Percentiles rank a stretch among this genome's conserved stretches.
phyloP scores from a whole-genome alignment of 1,284 basidiomycete genomes.

The Rhodotorula glutinis region DNA sequence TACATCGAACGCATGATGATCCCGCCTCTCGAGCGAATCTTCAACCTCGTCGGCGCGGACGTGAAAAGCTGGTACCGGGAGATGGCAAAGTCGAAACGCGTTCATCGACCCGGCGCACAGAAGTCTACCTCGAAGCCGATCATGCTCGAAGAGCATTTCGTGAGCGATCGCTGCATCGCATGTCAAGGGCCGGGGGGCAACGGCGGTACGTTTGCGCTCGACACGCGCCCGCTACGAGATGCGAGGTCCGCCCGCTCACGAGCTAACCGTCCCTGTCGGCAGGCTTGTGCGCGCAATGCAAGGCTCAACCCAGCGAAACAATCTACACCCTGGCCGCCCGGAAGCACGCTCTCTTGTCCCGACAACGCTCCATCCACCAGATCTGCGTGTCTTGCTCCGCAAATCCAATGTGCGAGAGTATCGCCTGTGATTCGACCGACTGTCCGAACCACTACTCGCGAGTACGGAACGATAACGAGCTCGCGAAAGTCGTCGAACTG shows the following conservation, averaged over 20 bases:
- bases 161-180: slow-evolving; percentile 39
- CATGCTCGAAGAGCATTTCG: slow-evolving; percentile 41
- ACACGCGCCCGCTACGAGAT: too few relatives aligned
- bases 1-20: slow-evolving; percentile 86
- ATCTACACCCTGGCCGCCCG: slow-evolving; percentile 61
- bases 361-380: slow-evolving; percentile 26
- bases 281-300: slow-evolving; percentile 71
- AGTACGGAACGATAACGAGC: slow-evolving; percentile 17
- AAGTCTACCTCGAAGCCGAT: neutral
- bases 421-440: slow-evolving; percentile 75
- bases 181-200: slow-evolving; percentile 35
- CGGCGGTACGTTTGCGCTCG: slow-evolving; percentile 11
- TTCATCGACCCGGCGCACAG: neutral
- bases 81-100: slow-evolving; percentile 63
- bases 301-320: slow-evolving; percentile 56
- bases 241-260: too few relatives aligned
- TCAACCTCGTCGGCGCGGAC: slow-evolving; percentile 87
- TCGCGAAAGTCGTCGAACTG: slow-evolving; percentile 8
- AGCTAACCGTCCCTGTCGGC: neutral
- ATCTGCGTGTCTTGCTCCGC: slow-evolving; percentile 70
- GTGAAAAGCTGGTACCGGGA: slow-evolving; percentile 82
- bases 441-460: slow-evolving; percentile 55
- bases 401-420: slow-evolving; percentile 59
- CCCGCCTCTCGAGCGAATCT: slow-evolving; percentile 82
- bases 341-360: slow-evolving; percentile 58